Conservation (phyloP, 1,284 basidiomycete species). For the Naganishia albida region DNA sequence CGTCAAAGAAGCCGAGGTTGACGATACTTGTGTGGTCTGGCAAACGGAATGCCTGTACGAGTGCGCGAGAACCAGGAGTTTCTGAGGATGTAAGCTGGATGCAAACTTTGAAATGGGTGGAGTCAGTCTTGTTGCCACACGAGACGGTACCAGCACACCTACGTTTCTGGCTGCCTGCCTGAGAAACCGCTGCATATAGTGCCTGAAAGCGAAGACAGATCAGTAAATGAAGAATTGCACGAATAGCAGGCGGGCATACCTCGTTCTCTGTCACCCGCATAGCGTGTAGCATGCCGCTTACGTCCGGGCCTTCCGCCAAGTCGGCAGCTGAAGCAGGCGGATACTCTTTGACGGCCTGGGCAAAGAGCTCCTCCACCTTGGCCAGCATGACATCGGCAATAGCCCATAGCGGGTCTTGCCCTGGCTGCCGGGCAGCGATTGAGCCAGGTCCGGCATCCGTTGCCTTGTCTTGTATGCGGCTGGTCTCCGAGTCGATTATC, state of each 20-base stretch:
- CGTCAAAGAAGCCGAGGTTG: conserved; percentile 21
- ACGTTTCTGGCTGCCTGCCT: neutral
- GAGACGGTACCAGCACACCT: neutral
- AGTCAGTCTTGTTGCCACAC: no score
- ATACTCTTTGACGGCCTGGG: conserved; percentile 2
- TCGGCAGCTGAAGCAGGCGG: neutral
- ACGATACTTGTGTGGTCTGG: neutral
- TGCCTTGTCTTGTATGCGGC: neutral
- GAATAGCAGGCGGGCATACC: neutral
- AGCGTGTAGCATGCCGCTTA: neutral
- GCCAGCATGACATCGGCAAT: conserved; percentile 20
- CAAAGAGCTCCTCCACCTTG: conserved; percentile 5
- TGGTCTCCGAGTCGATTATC: neutral
- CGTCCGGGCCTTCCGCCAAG: neutral
- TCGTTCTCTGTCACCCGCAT: conserved; percentile 2
- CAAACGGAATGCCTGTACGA: conserved; percentile 1
- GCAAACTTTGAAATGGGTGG: neutral
- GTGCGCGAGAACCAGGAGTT: neutral
- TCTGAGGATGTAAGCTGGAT: neutral
- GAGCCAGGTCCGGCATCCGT: neutral
- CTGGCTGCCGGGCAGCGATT: neutral
- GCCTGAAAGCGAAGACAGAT: neutral
- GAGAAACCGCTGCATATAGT: neutral
- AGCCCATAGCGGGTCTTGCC: conserved; percentile 21
- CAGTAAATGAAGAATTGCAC: neutral